Evolutionary conservation across 2,329 filamentous ascomycete genomes (phyloP), one percentile per base, ranked within the genome.

Genomic region (Diaporthe aspalathi): DNA sequence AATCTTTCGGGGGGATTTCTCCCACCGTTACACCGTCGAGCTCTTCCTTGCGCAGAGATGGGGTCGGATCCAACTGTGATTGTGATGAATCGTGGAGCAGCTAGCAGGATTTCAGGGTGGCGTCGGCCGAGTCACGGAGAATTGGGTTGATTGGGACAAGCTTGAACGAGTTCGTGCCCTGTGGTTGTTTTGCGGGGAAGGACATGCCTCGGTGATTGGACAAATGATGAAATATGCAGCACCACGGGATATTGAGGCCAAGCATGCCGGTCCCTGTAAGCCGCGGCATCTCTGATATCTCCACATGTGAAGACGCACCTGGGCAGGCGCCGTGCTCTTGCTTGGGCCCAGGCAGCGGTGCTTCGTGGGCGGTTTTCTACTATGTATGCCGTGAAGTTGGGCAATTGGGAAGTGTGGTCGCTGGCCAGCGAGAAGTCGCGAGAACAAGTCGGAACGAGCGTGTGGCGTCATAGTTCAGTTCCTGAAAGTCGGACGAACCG

Each of bases 141-240:
- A 45, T 20, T 69, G 40, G 70, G 47, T 57, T 11, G 49, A 69
- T 69, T 3, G 24, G 70, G 70, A 38, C 52, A 57, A 66, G 70
- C 50, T 32, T 38, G 49, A 8, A 27, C 16, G 47, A 32, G 43
- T 29, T 32, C 35, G 17, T 45, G n/a, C 38, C 53, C 20, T 17
- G 53, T 32, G 24, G 45, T 50, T 2, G 32, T 29, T 57, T 69
- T 69, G 70, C 70, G 70, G 70, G 70, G 56, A 52, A 57, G n/a
- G 29, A 38, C n/a, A 17, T 65, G 45, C 5, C 29, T 22, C 27
- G 20, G 38, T 65, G 43, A 65, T 65, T 65, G 60, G 60, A 38
- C 27, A 24, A 6, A 11, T 5, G 29, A n/a, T 22, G 43, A 50
- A 11, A 49, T 49, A 20, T 50, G 60, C 60, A 50, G n/a, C 45